Conservation (phyloP, 1,139 yeast species). For the Nakaseomyces sp. region DNA sequence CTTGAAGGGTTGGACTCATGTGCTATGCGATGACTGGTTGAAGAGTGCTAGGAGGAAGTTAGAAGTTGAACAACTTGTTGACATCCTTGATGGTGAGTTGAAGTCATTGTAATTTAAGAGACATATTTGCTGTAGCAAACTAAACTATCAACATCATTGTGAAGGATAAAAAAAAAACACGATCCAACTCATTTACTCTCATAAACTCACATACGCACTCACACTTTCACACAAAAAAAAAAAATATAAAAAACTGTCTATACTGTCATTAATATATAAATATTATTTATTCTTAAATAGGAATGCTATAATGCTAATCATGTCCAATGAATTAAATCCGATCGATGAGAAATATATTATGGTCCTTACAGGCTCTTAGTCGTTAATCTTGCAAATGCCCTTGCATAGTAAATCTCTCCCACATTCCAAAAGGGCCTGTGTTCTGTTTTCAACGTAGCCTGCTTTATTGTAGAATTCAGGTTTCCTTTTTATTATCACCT, state of each 20-base stretch:
- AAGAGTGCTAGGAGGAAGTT: constrained; percentile 78
- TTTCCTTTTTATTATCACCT: constrained; percentile 42
- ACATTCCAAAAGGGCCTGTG: constrained; percentile 43
- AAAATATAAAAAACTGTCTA: constrained; percentile 2
- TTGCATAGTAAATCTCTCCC: constrained; percentile 39
- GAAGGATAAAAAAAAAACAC: background rate
- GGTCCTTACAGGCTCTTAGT: no score
- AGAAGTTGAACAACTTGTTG: constrained; percentile 75
- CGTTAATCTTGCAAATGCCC: constrained; percentile 24
- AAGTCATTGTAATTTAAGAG: constrained; percentile 24
- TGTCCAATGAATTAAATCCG: no score
- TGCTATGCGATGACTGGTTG: constrained; percentile 87
- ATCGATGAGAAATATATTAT: no score
- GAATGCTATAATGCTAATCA: background rate
- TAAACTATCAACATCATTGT: background rate
- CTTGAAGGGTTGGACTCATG: constrained; percentile 90
- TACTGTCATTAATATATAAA: constrained; percentile 12
- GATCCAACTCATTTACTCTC: no score
- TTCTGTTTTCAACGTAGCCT: constrained; percentile 40
- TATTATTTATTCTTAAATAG: constrained; percentile 4
- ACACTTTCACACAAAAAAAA: background rate
- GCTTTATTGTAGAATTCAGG: constrained; percentile 43
- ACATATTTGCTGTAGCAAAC: no score
- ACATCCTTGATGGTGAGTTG: constrained; percentile 36
- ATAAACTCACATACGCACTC: no score